Conservation (phyloP, 805 yeast species). For the Zygosaccharomyces pseudorouxii region DNA sequence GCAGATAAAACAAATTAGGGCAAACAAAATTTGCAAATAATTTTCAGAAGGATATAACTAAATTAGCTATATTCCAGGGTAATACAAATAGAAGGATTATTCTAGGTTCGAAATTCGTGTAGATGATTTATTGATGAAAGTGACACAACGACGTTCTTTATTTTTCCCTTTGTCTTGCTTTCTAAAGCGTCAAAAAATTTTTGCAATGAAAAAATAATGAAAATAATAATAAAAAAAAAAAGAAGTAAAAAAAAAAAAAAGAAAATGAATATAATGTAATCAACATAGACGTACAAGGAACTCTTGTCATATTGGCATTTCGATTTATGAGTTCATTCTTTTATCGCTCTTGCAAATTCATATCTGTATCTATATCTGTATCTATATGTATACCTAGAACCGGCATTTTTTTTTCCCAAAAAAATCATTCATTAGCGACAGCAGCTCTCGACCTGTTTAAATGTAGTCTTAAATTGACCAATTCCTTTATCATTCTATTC, state of each 20-base stretch:
- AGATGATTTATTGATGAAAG: not conserved
- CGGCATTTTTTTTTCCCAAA: not conserved
- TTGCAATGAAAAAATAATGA: not conserved
- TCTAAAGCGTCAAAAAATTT: not conserved
- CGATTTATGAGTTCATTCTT: not conserved
- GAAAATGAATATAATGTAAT: not conserved
- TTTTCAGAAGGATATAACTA: not conserved
- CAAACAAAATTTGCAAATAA: not conserved
- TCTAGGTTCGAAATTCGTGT: no score
- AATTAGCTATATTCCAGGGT: no score
- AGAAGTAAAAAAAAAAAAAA: not conserved
- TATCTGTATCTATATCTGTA: not conserved
- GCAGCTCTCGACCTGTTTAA: conserved; percentile 26
- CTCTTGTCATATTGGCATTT: not conserved
- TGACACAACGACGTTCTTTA: not conserved
- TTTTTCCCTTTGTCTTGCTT: not conserved
- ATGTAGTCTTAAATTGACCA: conserved; percentile 35
- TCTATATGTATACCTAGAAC: no score
- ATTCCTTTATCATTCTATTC: conserved; percentile 33
- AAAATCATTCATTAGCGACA: not conserved
- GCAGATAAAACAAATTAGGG: not conserved
- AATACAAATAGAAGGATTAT: no score
- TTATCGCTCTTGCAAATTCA: not conserved
- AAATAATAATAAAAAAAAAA: no score
- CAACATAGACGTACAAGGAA: not conserved